Percentiles rank a stretch among this genome's conserved stretches.
phyloP scores from a whole-genome alignment of 2,329 filamentous ascomycete genomes.

The Trichoderma simmonsii region DNA sequence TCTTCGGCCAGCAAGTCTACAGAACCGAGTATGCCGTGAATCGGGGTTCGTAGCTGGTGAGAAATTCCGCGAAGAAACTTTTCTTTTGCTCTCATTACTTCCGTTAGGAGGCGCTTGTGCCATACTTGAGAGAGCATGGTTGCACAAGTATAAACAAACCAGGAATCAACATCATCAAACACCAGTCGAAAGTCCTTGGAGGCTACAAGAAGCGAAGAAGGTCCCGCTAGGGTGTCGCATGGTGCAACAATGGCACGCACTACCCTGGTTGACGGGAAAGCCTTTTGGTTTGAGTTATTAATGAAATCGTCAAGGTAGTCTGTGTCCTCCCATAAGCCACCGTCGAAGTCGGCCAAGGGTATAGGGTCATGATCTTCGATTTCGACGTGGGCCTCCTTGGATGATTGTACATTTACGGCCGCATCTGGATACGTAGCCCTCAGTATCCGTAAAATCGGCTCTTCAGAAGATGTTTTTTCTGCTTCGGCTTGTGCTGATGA shows the following conservation, averaged over 20 bases:
- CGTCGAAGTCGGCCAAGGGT: not conserved
- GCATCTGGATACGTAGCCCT: not conserved
- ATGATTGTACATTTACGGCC: not conserved
- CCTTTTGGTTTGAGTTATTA: not conserved
- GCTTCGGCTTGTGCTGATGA: not conserved
- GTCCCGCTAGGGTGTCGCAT: not conserved
- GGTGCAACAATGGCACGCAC: not conserved
- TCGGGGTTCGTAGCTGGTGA: constrained; percentile 1
- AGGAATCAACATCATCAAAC: not conserved
- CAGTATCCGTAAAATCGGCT: not conserved
- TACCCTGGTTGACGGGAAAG: not conserved
- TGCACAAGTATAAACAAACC: constrained; percentile 1
- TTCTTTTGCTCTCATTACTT: constrained; percentile 3
- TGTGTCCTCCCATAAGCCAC: not conserved
- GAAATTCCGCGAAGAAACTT: not conserved
- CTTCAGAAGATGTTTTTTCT: not conserved
- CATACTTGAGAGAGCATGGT: constrained; percentile 2
- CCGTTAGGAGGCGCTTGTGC: not conserved
- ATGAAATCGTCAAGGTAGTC: not conserved
- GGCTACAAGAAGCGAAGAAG: not conserved
- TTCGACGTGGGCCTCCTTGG: not conserved
- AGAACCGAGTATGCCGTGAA: not conserved
- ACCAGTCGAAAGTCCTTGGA: not conserved
- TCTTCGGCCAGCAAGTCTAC: not conserved
- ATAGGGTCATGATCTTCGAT: not conserved